phyloP scores from a whole-genome alignment of 805 yeast species.

The Peterozyma xylosa region DNA sequence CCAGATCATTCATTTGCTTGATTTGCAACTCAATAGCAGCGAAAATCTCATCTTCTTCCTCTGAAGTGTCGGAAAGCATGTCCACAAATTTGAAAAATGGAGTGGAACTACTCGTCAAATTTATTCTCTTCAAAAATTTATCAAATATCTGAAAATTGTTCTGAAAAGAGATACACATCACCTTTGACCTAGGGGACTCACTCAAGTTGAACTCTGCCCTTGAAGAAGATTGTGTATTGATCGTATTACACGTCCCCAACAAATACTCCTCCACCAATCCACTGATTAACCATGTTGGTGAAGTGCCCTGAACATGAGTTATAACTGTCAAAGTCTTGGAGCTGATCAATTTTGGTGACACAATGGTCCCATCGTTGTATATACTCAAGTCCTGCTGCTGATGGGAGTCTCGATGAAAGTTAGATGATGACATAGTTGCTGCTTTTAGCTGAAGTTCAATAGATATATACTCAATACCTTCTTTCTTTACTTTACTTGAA shows the following conservation, averaged over 20 bases:
- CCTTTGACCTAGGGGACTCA: conserved; percentile 20
- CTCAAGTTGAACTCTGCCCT: conserved; percentile 10
- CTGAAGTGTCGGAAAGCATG: conserved; percentile 26
- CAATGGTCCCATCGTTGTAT: conserved; percentile 42
- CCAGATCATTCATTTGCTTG: background rate
- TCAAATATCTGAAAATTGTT: conserved; percentile 10
- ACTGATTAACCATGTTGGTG: conserved; percentile 56
- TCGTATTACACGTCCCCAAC: conserved; percentile 35
- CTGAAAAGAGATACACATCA: conserved; percentile 26
- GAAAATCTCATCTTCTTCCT: conserved; percentile 14
- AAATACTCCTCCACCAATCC: conserved; percentile 46
- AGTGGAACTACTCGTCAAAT: conserved; percentile 24
- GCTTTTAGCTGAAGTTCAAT: no score
- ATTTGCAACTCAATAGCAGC: conserved; percentile 14
- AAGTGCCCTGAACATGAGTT: conserved; percentile 42
- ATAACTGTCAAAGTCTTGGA: conserved; percentile 25
- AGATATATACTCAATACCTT: no score
- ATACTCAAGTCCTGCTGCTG: conserved; percentile 56
- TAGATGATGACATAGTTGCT: no score
- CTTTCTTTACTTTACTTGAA: no score
- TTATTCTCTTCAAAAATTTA: conserved; percentile 28
- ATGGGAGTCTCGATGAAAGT: no score
- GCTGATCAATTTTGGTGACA: conserved; percentile 19
- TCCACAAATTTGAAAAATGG: conserved; percentile 29
- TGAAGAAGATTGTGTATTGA: conserved; percentile 24